Evolutionary conservation across 768 basidiomycete genomes (phyloP).

Genomic region (Melanogaster broomeanus): DNA sequence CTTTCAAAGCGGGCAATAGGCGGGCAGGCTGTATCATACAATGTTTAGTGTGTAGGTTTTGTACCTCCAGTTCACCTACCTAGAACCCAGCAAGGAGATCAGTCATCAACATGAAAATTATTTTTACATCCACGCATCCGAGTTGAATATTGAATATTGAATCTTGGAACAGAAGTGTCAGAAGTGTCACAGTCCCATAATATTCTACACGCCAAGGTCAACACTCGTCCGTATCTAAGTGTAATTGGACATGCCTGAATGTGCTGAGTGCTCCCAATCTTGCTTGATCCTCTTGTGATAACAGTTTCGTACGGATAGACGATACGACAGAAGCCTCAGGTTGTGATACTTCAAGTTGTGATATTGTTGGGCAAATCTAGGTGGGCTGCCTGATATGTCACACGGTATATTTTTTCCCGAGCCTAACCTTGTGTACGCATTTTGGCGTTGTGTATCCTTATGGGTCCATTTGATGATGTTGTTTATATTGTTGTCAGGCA

Average conservation of each 20-base stretch:
- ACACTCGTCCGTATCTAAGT: background rate
- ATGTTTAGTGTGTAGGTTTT: slow-evolving; percentile 72
- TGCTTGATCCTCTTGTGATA: slow-evolving; percentile 67
- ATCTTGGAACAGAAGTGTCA: slow-evolving; percentile 83
- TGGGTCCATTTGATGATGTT: background rate
- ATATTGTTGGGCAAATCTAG: slow-evolving; percentile 72
- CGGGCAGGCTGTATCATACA: slow-evolving; percentile 75
- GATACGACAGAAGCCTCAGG: slow-evolving; percentile 78
- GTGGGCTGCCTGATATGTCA: too few species aligned
- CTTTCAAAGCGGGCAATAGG: slow-evolving; percentile 64
- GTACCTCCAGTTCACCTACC: slow-evolving; percentile 82
- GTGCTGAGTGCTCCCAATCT: slow-evolving; percentile 83
- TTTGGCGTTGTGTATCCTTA: background rate
- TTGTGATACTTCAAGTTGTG: too few species aligned
- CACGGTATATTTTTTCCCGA: too few species aligned
- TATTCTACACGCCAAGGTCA: slow-evolving; percentile 42
- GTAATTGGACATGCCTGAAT: slow-evolving; percentile 53
- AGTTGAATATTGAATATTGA: too few species aligned
- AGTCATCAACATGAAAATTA: background rate
- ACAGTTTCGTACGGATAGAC: slow-evolving; percentile 58
- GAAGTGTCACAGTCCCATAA: slow-evolving; percentile 81
- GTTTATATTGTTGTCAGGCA: background rate
- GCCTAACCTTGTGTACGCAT: background rate
- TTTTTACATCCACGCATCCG: slow-evolving; percentile 38
- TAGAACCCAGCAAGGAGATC: slow-evolving; percentile 22